phyloP scores from a whole-genome alignment of 202 grass and related monocot species.

The Miscanthus sacchariflorus region DNA sequence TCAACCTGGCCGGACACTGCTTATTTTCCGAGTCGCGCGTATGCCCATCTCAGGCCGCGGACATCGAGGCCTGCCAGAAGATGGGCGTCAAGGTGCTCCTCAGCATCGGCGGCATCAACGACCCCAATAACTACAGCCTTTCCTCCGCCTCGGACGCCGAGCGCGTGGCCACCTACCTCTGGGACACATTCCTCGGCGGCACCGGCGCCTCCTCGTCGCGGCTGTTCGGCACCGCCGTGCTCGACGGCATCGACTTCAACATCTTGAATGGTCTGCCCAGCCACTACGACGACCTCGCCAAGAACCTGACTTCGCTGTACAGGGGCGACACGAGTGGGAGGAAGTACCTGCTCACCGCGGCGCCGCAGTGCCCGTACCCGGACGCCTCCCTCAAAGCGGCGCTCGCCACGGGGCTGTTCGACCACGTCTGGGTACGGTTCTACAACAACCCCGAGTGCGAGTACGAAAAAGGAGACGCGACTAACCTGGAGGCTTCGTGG shows the following conservation, averaged over 20 bases:
- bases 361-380: conserved; percentile 56
- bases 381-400: conserved; percentile 36
- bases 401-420: conserved; percentile 53
- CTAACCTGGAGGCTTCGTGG: conserved; percentile 25
- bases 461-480: background rate
- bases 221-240: conserved; percentile 49
- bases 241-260: conserved; percentile 63
- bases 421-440: conserved; percentile 66
- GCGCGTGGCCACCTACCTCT: conserved; percentile 51
- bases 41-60: too few species aligned
- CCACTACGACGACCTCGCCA: conserved; percentile 45
- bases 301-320: too few species aligned
- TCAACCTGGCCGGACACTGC: too few species aligned
- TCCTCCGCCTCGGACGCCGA: conserved; percentile 24
- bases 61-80: conserved; percentile 47
- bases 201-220: background rate
- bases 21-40: too few species aligned
- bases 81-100: conserved; percentile 60
- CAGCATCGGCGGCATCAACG: conserved; percentile 51
- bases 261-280: background rate
- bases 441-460: conserved; percentile 59
- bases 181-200: conserved; percentile 58
- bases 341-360: conserved; percentile 50
- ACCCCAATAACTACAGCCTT: conserved; percentile 35
- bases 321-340: too few species aligned